These are phyloP conservation scores for Veloboletus limbatus DNA, from an alignment of 1,284 basidiomycete species.

Conservation along the genomic window DNA sequence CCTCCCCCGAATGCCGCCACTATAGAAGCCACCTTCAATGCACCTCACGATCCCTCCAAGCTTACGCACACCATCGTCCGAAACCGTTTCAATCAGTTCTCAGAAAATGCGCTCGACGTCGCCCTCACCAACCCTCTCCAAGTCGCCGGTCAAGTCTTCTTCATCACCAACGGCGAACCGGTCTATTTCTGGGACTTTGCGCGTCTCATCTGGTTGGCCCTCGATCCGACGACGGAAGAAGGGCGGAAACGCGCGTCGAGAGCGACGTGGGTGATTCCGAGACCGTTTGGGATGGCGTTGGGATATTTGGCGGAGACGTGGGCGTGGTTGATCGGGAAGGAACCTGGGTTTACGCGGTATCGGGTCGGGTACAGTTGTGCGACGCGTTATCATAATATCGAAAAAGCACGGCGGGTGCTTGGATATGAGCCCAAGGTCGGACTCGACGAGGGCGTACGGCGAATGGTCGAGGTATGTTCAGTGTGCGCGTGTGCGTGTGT, in stretches of 20 bases:
- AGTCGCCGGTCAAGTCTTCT: slow-evolving; percentile 93
- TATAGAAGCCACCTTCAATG: slow-evolving; percentile 60
- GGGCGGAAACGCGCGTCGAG: slow-evolving; percentile 35
- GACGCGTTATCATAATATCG: slow-evolving; percentile 89
- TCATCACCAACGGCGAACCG: slow-evolving; percentile 97
- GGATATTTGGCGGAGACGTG: slow-evolving; percentile 76
- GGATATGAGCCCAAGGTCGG: slow-evolving; percentile 93
- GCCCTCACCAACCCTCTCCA: slow-evolving; percentile 55
- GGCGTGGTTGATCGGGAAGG: slow-evolving; percentile 74
- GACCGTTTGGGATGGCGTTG: slow-evolving; percentile 63
- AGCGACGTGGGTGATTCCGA: slow-evolving; percentile 56
- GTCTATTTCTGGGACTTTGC: slow-evolving; percentile 96
- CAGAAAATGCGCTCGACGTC: slow-evolving; percentile 51
- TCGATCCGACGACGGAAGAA: slow-evolving; percentile 57
- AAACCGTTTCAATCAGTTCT: slow-evolving; percentile 72
- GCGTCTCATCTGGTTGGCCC: slow-evolving; percentile 79
- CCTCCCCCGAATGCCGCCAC: slow-evolving; percentile 57
- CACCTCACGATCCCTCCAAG: slow-evolving; percentile 43
- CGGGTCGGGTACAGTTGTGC: slow-evolving; percentile 78
- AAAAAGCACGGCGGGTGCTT: slow-evolving; percentile 88
- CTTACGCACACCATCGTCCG: slow-evolving; percentile 63
- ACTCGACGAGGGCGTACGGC: slow-evolving; percentile 83
- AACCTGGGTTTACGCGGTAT: slow-evolving; percentile 89
- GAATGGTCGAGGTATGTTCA: slow-evolving; percentile 62
- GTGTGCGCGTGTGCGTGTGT: neutral